Base-by-base conservation (phyloP, 306 rosid genomes). In the Dalbergia oliveri region DNA sequence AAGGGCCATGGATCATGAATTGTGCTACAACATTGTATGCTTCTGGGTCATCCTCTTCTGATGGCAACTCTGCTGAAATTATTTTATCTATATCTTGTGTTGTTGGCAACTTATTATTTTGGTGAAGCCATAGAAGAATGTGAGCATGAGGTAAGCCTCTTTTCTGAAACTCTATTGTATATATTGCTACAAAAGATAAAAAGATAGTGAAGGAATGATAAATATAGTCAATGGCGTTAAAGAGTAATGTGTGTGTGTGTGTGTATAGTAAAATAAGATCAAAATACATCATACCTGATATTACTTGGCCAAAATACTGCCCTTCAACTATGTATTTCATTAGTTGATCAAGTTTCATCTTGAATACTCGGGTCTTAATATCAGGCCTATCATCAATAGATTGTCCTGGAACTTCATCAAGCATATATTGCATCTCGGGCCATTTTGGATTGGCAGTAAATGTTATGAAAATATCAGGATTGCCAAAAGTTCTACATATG, bases 91-190 rank as follows among this genome's bases (percentile, higher is more conserved):
- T 70, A 6, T 50, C 63, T 4, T 70, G 0, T 8, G 62, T 1
- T 4, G 75, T 31, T 1, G 63, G 75, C 5, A 21, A 51, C 8
- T 70, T 70, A 5, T 51, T 34, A 33, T 12, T 33, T 50, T 19
- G 47, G 31, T 51, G 63, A 7, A 70, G 16, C 61, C 61, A 50
- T 0, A 70, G 39, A 0, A 70, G 45, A 12, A 70, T 70, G 35
- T 70, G 63, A 4, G 75, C 75, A 70, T 70, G 63, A 0, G 63
- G 49, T 2, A 70, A 3, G 0, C 63, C 60, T 14, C 60, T 47
- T 26, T 69, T 69, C 2, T 69, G 74, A 3, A 69, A 69, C 43
- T 69, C 74, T 15, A 70, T 70, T 23, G 75, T 70, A 26, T 49
- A 70, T 1, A 70, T 70, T 6, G 31, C 47, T 70, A 15, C 1